Evolutionary conservation across 805 yeast genomes (phyloP).

Genomic region (Wickerhamomyces xylosicus): DNA sequence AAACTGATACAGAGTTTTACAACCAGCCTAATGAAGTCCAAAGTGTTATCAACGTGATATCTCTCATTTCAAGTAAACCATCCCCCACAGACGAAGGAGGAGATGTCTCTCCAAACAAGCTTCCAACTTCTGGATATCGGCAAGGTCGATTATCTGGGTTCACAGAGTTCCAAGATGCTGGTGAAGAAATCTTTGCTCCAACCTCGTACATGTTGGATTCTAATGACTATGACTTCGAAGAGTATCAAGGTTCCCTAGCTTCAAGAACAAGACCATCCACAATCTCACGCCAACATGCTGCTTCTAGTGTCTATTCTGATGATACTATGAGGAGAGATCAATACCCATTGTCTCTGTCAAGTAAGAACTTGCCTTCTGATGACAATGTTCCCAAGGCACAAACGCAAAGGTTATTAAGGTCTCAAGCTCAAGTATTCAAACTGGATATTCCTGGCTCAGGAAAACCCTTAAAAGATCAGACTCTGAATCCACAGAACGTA

Average conservation of each 20-base stretch:
- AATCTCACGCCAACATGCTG: background rate
- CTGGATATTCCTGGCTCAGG: too few species aligned
- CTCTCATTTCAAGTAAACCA: background rate
- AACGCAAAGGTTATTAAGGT: background rate
- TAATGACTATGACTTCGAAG: background rate
- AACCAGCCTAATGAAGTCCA: background rate
- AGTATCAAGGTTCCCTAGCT: background rate
- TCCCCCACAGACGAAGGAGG: background rate
- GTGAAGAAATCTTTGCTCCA: background rate
- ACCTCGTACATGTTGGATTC: constrained; percentile 6
- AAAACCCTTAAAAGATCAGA: background rate
- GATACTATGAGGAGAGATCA: background rate
- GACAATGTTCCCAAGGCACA: background rate
- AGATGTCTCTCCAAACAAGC: background rate
- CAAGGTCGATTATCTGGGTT: background rate
- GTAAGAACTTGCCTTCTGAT: background rate
- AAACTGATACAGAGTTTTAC: background rate
- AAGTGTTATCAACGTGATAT: background rate
- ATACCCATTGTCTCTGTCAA: background rate
- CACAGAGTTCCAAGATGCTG: constrained; percentile 3
- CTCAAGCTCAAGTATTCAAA: background rate
- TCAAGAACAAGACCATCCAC: background rate
- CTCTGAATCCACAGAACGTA: background rate
- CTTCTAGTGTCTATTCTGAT: constrained; percentile 1
- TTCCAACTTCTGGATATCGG: background rate